Evolutionary conservation across 805 yeast species (phyloP).

Genomic region (Yarrowia hollandica): DNA sequence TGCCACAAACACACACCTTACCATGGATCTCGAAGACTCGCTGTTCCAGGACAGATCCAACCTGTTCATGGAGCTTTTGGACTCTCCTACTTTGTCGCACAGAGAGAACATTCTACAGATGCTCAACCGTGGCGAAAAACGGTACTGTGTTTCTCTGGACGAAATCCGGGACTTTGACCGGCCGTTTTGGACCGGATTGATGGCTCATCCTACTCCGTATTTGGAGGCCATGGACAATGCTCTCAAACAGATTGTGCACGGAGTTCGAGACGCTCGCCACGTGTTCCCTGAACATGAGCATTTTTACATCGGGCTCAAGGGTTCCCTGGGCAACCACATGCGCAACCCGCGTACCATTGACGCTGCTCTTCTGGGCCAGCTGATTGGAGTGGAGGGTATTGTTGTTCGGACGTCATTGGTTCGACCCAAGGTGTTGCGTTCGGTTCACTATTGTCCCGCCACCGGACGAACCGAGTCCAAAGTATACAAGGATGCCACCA

Average conservation of each 20-base stretch:
- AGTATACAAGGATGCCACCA: slow-evolving; percentile 90
- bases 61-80: slow-evolving; percentile 12
- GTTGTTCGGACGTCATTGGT: slow-evolving; percentile 92
- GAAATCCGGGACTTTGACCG: slow-evolving; percentile 83
- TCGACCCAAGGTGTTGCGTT: slow-evolving; percentile 85
- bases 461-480: slow-evolving; percentile 84
- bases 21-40: slow-evolving; percentile 17
- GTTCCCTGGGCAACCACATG: slow-evolving; percentile 86
- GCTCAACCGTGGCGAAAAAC: slow-evolving; percentile 62
- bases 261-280: slow-evolving; percentile 62
- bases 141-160: slow-evolving; percentile 77
- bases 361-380: slow-evolving; percentile 71
- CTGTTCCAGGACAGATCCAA: slow-evolving; percentile 6
- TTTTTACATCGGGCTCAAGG: slow-evolving; percentile 77
- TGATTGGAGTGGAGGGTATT: slow-evolving; percentile 91
- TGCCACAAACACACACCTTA: not conserved
- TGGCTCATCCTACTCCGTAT: slow-evolving; percentile 76
- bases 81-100: slow-evolving; percentile 28
- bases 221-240: slow-evolving; percentile 90
- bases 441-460: slow-evolving; percentile 88
- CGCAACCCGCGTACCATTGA: slow-evolving; percentile 86
- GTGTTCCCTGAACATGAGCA: slow-evolving; percentile 60
- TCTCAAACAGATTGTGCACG: slow-evolving; percentile 71
- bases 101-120: slow-evolving; percentile 68
- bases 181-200: slow-evolving; percentile 71